Percentiles rank a stretch among this genome's conserved stretches.
Evolutionary conservation across 805 yeast genomes (phyloP).

Genomic region (Candida mattraensis): DNA sequence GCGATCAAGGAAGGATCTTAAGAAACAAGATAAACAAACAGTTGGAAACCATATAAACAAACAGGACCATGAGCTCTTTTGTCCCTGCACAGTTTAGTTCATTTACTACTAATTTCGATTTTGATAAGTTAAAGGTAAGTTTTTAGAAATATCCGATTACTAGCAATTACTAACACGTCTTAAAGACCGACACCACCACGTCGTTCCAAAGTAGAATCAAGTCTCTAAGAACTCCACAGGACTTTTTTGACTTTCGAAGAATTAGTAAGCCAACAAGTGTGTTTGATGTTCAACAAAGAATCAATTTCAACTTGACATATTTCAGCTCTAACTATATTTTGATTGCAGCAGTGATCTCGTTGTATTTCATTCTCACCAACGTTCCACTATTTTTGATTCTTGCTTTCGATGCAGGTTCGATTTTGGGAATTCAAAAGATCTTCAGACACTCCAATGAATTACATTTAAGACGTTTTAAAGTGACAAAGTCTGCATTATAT

Average conservation of each 20-base stretch:
- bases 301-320: conserved; percentile 79
- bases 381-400: conserved; percentile 77
- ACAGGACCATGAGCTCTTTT: conserved; percentile 28
- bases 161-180: conserved; percentile 1
- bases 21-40: conserved; percentile 4
- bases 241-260: conserved; percentile 85
- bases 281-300: conserved; percentile 80
- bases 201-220: conserved; percentile 62
- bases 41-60: conserved; percentile 1
- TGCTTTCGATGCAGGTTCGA: conserved; percentile 41
- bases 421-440: conserved; percentile 40
- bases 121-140: conserved; percentile 34
- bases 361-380: conserved; percentile 85
- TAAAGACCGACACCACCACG: conserved; percentile 35
- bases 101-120: conserved; percentile 33
- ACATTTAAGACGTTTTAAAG: conserved; percentile 47
- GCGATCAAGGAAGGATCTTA: conserved; percentile 9
- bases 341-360: conserved; percentile 61
- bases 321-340: conserved; percentile 82
- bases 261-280: conserved; percentile 81
- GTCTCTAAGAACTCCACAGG: conserved; percentile 79
- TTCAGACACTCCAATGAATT: conserved; percentile 29
- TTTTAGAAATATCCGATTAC: neutral
- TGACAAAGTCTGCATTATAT: conserved; percentile 79
- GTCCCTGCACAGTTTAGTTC: conserved; percentile 38